Base-by-base conservation (phyloP, 225 moss, liverwort and hornwort genomes). In the Neckera pumila region DNA sequence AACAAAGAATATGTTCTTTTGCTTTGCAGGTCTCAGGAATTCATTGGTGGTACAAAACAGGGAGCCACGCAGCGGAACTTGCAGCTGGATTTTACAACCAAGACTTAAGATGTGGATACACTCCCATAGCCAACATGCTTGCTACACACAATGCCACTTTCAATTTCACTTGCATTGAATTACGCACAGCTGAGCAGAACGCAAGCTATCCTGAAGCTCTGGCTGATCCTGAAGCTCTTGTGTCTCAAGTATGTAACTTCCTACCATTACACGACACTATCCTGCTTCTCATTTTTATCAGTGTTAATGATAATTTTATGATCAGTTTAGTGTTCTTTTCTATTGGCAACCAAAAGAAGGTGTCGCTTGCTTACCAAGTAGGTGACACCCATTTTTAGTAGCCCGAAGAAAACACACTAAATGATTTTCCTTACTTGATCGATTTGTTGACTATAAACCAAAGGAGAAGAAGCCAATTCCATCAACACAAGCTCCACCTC, bases 81-180 rank as follows among this genome's bases (percentile, higher is more conserved):
- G 84, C 92, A 17, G 94, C 95, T n/a, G 96, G 96, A 7, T 96
- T 91, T 73, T 93, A 95, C 92, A 96, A 95, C n/a, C 90, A 92
- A 79, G 79, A 42, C 25, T 88, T 83, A 22, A 83, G 88, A 36
- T 94, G 93, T 86, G 96, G 96, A n/a, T 96, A 96, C 82, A 89
- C 91, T 33, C 90, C 92, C 86, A 93, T 95, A 27, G 95, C 95
- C 53, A 78, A 54, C 69, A 95, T 96, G 96, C 92, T 96, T 65
- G 92, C 94, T 14, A 74, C 89, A 14, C 91, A 95, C 74, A 88
- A 92, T 4, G 95, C 96, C 47, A 93, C 95, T 63, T 96, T 97
- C 42, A 97, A 97, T 57, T 97, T 97, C 86, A 97, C 97, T 10
- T 97, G 97, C 65, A 85, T 96, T 22, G 97, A 97, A 57, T 30